Percentiles rank a stretch among this genome's conserved stretches.
These are phyloP conservation scores for Cladosporium colombiae DNA, from an alignment of 2,329 filamentous ascomycete genomes.

Conservation along the genomic window DNA sequence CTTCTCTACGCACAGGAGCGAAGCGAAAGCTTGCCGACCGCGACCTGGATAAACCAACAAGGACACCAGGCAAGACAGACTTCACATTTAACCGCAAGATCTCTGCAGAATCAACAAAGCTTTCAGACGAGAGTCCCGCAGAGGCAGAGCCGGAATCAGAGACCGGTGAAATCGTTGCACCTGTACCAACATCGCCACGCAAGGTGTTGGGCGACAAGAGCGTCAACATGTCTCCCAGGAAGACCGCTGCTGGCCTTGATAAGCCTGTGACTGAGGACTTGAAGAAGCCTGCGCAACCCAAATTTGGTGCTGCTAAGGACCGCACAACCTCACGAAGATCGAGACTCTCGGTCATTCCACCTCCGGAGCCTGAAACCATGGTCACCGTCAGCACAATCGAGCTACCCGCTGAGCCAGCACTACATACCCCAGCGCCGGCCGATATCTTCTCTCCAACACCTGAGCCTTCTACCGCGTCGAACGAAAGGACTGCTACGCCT, in stretches of 20 bases:
- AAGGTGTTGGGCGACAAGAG: conserved; percentile 47
- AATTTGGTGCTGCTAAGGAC: conserved; percentile 21
- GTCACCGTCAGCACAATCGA: conserved; percentile 28
- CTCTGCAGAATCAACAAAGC: conserved; percentile 1
- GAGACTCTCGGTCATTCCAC: conserved; percentile 26
- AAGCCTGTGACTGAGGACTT: conserved; percentile 23
- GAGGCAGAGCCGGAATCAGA: conserved; percentile 13
- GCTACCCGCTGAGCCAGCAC: conserved; percentile 26
- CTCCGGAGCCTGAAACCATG: conserved; percentile 25
- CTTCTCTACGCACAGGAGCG: conserved; percentile 48
- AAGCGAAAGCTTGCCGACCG: conserved; percentile 60
- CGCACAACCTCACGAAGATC: conserved; percentile 34
- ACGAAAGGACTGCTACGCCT: conserved; percentile 41
- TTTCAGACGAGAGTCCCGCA: not conserved
- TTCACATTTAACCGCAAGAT: conserved; percentile 50
- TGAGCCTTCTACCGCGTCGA: conserved; percentile 42
- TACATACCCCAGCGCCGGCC: conserved; percentile 34
- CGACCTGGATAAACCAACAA: conserved; percentile 48
- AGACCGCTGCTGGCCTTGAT: conserved; percentile 19
- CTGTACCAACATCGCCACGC: conserved; percentile 7
- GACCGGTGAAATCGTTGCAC: conserved; percentile 4
- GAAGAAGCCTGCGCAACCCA: conserved; percentile 25
- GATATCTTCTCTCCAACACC: conserved; percentile 48
- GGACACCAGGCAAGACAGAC: conserved; percentile 39
- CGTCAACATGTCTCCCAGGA: conserved; percentile 40